These are phyloP conservation scores for Agrocybe praecox DNA, from an alignment of 768 basidiomycete genomes.

Conservation along the genomic window DNA sequence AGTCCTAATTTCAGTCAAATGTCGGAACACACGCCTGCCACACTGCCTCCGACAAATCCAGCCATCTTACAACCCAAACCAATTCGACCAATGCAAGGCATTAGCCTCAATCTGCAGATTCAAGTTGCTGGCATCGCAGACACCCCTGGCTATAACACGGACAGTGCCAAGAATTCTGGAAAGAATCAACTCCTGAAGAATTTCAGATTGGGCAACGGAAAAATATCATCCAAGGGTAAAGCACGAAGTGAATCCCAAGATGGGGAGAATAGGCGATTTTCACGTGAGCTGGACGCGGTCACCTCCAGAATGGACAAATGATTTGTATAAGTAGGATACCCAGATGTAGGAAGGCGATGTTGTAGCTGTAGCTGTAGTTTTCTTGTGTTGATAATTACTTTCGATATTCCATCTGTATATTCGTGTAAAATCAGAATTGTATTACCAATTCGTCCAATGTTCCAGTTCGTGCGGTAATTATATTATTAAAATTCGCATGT, in stretches of 20 bases:
- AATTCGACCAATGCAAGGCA: conserved; percentile 19
- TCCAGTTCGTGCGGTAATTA: not conserved
- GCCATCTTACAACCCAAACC: conserved; percentile 24
- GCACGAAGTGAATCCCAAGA: not conserved
- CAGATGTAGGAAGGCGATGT: not conserved
- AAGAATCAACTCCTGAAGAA: conserved; percentile 16
- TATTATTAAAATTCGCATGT: not conserved
- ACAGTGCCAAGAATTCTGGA: conserved; percentile 7
- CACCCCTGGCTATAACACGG: conserved; percentile 4
- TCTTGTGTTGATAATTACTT: not conserved
- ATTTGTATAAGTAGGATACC: conserved; percentile 5
- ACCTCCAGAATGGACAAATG: conserved; percentile 7
- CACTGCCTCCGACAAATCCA: not conserved
- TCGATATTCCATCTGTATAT: not conserved
- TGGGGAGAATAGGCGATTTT: not conserved
- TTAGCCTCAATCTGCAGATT: conserved; percentile 23
- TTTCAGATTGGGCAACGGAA: conserved; percentile 7
- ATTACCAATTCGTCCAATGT: not conserved
- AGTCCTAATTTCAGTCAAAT: not conserved
- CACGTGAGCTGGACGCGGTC: conserved; percentile 1
- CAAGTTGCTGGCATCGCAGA: conserved; percentile 17
- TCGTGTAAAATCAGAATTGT: not conserved
- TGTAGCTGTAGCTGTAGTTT: not conserved
- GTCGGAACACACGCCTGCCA: not conserved
- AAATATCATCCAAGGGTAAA: conserved; percentile 6